Conservation (phyloP, 208 protist genomes). For the Wallacemonas sp. region DNA sequence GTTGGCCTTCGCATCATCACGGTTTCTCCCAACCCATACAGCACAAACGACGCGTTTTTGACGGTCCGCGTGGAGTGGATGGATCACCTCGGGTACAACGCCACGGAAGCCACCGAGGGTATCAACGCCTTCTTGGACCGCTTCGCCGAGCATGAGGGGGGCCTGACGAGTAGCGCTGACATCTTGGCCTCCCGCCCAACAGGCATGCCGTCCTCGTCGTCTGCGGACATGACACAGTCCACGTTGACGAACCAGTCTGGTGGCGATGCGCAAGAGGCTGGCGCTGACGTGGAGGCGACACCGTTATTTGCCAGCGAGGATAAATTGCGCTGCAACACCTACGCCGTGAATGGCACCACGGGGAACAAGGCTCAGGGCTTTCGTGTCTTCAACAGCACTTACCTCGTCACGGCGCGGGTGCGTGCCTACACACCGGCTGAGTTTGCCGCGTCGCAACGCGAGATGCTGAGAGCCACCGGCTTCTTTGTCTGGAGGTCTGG, state of each 20-base stretch:
- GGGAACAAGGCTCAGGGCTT: not conserved
- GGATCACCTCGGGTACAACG: conserved; percentile 29
- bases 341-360: not conserved
- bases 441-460: not conserved
- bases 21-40: conserved; percentile 13
- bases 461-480: not conserved
- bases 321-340: too few species aligned
- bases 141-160: conserved; percentile 1
- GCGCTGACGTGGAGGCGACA: too few species aligned
- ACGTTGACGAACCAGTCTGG: too few species aligned
- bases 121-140: conserved; percentile 17
- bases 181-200: too few species aligned
- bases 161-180: not conserved
- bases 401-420: not conserved
- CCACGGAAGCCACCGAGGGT: conserved; percentile 6
- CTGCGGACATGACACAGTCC: too few species aligned
- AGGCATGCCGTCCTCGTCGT: too few species aligned
- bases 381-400: not conserved
- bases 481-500: not conserved
- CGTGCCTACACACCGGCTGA: not conserved
- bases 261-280: too few species aligned
- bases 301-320: too few species aligned
- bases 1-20: not conserved
- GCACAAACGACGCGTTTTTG: conserved; percentile 9
- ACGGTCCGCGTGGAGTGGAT: conserved; percentile 14